Conservation (phyloP, 1,284 basidiomycete species). For the Apiotrichum gamsii region DNA sequence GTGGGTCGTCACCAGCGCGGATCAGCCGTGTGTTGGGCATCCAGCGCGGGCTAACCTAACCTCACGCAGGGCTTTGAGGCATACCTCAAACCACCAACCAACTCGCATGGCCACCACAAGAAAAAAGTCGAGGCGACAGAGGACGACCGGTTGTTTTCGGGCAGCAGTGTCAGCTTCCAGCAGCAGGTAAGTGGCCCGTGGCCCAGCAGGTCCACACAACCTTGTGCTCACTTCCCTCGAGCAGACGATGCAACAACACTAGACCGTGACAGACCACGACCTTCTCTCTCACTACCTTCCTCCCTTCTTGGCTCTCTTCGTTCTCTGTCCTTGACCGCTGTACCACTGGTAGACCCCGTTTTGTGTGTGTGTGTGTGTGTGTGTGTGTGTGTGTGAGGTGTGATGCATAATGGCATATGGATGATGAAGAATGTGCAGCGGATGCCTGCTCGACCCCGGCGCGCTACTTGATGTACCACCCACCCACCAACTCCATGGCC, state of each 20-base stretch:
- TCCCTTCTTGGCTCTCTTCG: not conserved
- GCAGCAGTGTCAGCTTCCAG: constrained; percentile 43
- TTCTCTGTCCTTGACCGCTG: not conserved
- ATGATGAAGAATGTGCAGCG: too few species aligned
- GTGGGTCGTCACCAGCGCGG: too few species aligned
- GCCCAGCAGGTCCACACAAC: not conserved
- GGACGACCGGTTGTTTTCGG: constrained; percentile 47
- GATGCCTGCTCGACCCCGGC: not conserved
- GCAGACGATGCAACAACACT: too few species aligned
- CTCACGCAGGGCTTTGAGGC: constrained; percentile 50
- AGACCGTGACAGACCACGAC: too few species aligned
- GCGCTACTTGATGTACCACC: constrained; percentile 57
- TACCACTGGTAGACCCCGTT: too few species aligned
- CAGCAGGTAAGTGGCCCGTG: constrained; percentile 27
- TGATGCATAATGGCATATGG: too few species aligned
- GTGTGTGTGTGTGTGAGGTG: too few species aligned
- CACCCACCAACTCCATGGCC: constrained; percentile 83
- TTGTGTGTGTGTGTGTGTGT: too few species aligned
- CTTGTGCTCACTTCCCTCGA: not conserved
- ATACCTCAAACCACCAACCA: constrained; percentile 46
- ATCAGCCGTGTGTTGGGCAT: too few species aligned
- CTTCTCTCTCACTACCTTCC: not conserved
- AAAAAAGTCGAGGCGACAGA: constrained; percentile 43
- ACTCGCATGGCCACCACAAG: constrained; percentile 22
- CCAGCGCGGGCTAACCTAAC: too few species aligned